Evolutionary conservation across 805 yeast species (phyloP).

Genomic region (Ogataea pilisensis): DNA sequence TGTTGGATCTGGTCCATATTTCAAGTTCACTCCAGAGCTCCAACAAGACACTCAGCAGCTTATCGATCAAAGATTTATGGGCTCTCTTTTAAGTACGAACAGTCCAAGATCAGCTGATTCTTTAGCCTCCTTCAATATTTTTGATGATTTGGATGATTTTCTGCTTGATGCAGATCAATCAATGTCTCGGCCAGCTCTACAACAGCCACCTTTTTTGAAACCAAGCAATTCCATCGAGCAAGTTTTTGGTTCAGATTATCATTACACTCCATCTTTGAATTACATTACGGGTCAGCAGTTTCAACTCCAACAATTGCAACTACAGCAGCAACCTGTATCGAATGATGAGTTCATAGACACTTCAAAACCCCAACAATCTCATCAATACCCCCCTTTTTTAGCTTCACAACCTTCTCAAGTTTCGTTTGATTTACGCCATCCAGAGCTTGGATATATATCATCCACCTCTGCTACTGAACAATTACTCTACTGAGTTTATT

Average conservation of each 20-base stretch:
- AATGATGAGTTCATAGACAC: neutral
- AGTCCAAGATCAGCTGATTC: neutral
- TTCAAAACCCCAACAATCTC: neutral
- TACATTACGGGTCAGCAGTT: slow-evolving; percentile 15
- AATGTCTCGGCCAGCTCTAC: neutral
- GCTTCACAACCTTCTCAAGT: neutral
- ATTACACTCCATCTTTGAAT: slow-evolving; percentile 16
- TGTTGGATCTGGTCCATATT: neutral
- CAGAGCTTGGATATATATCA: neutral
- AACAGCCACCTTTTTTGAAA: neutral
- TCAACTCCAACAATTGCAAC: neutral
- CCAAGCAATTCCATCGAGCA: neutral
- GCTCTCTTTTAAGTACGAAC: neutral
- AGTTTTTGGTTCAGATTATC: slow-evolving; percentile 5
- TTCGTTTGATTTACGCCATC: neutral
- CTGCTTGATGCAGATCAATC: slow-evolving; percentile 2
- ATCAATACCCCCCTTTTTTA: neutral
- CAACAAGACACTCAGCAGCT: neutral
- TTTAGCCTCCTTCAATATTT: slow-evolving; percentile 9
- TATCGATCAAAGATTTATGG: neutral
- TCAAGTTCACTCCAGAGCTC: neutral
- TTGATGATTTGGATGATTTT: slow-evolving; percentile 14
- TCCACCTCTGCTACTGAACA: neutral
- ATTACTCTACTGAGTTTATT: neutral
- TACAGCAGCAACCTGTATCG: neutral